Base-by-base conservation (phyloP, 257 asterid genomes). In the Lavandula angustifolia region DNA sequence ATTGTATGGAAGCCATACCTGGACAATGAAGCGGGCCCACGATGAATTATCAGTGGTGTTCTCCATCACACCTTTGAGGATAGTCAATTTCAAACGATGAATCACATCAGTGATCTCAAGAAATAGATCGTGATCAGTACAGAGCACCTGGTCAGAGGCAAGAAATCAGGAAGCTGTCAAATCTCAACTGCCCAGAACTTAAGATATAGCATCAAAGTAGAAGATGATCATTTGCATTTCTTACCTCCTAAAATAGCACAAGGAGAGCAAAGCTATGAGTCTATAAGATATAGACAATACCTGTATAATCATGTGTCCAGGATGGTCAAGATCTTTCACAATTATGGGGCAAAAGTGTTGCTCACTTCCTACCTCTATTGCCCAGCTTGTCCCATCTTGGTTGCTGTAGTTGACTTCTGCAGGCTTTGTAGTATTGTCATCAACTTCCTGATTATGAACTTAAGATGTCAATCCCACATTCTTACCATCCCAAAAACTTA, bases 291-390 rank as follows among this genome's bases (percentile, higher is more conserved):
- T 42, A 42, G 34, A 53, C 22, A 16, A 42, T 71, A 89, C 98
- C 97, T 89, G 87, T 62, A 92, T 92, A 53, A 92, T 91, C 96
- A 92, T 81, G 73, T 77, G 91, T 9, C 95, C 92, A 4, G 97
- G 96, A 55, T 72, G 83, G 27, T 87, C 84, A 8, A 92, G 86
- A 77, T 92, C 97, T 80, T 89, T 87, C 58, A 92, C 95, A 34
- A 85, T 57, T 52, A 92, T 87, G 60, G 98, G 98, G 74, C 88
- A 89, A 5, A 70, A 50, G 63, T 80, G 81, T 64, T 75, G 75
- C 65, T 72, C 94, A 6, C 66, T 76, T 67, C 90, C 96, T 59
- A 85, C 50, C 37, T 89, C 97, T 33, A 87, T 46, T 31, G 99
- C 97, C 99, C 99, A 92, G 77, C 96, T 87, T 63, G 86, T 54